Base-by-base conservation (phyloP, 2,329 filamentous ascomycete genomes). In the Hymenoscyphus linearis region DNA sequence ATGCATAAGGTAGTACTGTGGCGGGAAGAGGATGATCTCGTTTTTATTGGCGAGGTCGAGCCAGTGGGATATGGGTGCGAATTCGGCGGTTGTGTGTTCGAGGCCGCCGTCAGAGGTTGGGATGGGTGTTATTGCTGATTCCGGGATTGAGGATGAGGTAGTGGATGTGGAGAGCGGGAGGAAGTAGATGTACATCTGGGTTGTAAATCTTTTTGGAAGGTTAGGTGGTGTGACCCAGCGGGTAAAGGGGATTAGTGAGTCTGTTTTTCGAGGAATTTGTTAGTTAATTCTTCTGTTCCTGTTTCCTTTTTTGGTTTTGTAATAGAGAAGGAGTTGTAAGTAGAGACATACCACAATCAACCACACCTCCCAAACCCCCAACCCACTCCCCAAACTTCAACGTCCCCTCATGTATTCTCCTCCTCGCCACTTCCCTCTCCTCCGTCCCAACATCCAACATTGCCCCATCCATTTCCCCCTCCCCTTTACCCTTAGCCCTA, bases 111-210 rank as follows among this genome's bases (percentile, higher is more conserved):
- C 91, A 63, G 82, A 82, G 0, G 85, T 89, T 0, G 92, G 88
- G 2, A 84, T 82, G 65, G 65, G 76, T 3, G 18, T 50, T 25
- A 5, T 50, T 13, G 44, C 18, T n/a, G 67, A 55, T 50, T 60
- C 60, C 13, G 62, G 54, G 0, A 22, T 2, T 18, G 52, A 18
- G 14, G 62, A 65, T 14, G 74, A 68, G 31, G 31, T 4, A 7
- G 3, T 31, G 6, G 31, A 4, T 14, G 71, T 62, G 7, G 62
- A 50, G 14, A 87, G 76, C 0, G 92, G 92, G 2, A 97, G 81
- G 74, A 96, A 87, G 75, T 96, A 96, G 12, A 98, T 74, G 76
- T 98, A 99, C 93, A 98, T 98, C 73, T 97, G 93, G 0, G 93
- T 97, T 0, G 90, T 91, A 76, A 96, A 99, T 53, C 95, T 84